These are phyloP conservation scores for Pythium angustatum DNA, from an alignment of 352 stramenopile genomes.

Conservation along the genomic window DNA sequence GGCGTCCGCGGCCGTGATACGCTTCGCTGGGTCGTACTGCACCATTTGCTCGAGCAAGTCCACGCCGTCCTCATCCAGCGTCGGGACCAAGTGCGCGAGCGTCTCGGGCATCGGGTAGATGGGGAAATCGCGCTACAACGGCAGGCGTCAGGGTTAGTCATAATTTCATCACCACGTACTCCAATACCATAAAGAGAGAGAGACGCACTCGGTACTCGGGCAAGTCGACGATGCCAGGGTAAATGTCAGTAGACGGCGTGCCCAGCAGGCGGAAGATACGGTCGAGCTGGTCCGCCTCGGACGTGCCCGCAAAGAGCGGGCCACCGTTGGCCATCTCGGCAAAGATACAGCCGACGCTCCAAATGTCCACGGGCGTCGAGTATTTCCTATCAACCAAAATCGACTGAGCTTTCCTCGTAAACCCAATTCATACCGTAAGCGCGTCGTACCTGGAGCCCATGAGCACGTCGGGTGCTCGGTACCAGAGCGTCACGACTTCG, in stretches of 20 bases:
- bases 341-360: slow-evolving; percentile 99
- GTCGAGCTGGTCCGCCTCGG: slow-evolving; percentile 96
- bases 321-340: slow-evolving; percentile 94
- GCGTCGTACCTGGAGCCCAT: slow-evolving; percentile 90
- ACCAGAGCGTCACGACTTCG: slow-evolving; percentile 99
- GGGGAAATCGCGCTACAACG: slow-evolving; percentile 82
- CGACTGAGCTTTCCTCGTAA: too few species aligned
- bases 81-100: slow-evolving; percentile 90
- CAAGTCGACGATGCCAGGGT: slow-evolving; percentile 95
- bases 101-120: slow-evolving; percentile 88
- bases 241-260: slow-evolving; percentile 93
- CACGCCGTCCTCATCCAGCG: slow-evolving; percentile 88
- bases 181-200: background rate
- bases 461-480: slow-evolving; percentile 97
- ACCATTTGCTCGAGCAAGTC: slow-evolving; percentile 93
- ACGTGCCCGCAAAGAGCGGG: slow-evolving; percentile 96
- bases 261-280: slow-evolving; percentile 98
- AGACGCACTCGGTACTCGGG: slow-evolving; percentile 93
- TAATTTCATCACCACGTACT: background rate
- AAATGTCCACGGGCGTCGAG: slow-evolving; percentile 99
- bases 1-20: slow-evolving; percentile 93
- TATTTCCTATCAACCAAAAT: slow-evolving; percentile 86
- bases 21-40: slow-evolving; percentile 87
- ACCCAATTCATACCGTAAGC: too few species aligned
- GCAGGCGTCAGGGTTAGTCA: background rate